Conservation (phyloP, 2,329 filamentous ascomycete species). For the Penicillium sp. region DNA sequence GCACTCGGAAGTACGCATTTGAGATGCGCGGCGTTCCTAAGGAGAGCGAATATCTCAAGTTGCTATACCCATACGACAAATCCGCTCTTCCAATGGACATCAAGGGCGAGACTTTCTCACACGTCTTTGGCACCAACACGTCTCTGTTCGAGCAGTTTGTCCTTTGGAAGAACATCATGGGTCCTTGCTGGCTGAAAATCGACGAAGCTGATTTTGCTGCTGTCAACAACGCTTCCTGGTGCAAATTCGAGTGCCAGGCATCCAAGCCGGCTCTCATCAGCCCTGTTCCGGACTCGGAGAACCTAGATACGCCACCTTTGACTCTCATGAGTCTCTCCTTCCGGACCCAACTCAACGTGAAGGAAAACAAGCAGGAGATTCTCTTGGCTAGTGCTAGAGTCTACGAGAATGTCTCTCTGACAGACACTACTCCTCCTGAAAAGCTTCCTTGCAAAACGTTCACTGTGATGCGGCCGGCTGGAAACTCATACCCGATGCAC, state of each 20-base stretch:
- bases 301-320: slow-evolving; percentile 79
- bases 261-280: slow-evolving; percentile 77
- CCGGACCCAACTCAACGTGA: slow-evolving; percentile 84
- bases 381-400: slow-evolving; percentile 87
- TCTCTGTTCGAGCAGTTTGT: slow-evolving; percentile 97
- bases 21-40: slow-evolving; percentile 85
- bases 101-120: slow-evolving; percentile 87
- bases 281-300: slow-evolving; percentile 75
- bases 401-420: slow-evolving; percentile 87
- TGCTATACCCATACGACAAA: slow-evolving; percentile 94
- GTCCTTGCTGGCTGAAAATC: slow-evolving; percentile 95
- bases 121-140: slow-evolving; percentile 91
- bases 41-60: slow-evolving; percentile 88
- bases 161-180: slow-evolving; percentile 98
- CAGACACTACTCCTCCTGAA: slow-evolving; percentile 85
- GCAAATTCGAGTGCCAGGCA: slow-evolving; percentile 88
- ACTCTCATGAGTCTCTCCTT: slow-evolving; percentile 96
- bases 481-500: slow-evolving; percentile 76
- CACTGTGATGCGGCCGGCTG: slow-evolving; percentile 83
- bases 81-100: slow-evolving; percentile 70
- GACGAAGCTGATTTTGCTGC: slow-evolving; percentile 80
- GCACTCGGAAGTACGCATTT: slow-evolving; percentile 91
- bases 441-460: slow-evolving; percentile 88
- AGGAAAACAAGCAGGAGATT: slow-evolving; percentile 96
- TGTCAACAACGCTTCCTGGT: slow-evolving; percentile 92